Conservation (phyloP, 2,329 filamentous ascomycete species). For the Colletotrichum horii region DNA sequence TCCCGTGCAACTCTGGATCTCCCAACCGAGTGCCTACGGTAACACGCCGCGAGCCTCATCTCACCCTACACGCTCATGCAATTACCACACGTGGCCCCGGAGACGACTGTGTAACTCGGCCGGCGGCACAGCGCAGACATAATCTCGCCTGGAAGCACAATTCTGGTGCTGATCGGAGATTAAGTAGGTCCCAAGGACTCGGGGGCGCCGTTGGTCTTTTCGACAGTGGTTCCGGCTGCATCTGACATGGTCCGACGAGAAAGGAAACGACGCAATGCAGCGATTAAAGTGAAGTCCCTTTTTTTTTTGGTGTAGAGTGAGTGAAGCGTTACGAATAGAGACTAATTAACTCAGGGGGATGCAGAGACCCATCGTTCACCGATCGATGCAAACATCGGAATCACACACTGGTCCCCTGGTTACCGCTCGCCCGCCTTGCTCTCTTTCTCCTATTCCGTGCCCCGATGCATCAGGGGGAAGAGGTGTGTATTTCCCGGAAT, state of each 20-base stretch:
- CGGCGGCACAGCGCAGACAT: neutral
- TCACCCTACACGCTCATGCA: neutral
- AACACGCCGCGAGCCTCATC: neutral
- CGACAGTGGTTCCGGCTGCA: neutral
- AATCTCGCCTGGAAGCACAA: neutral
- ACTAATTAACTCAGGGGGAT: neutral
- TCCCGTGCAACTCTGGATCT: neutral
- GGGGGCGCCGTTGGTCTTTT: neutral
- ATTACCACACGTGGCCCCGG: neutral
- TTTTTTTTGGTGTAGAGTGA: neutral
- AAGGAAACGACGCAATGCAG: neutral
- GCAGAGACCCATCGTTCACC: neutral
- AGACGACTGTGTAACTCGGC: neutral
- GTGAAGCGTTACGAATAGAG: neutral
- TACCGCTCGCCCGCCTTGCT: neutral
- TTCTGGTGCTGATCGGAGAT: slow-evolving; percentile 11
- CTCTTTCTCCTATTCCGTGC: neutral
- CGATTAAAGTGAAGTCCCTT: neutral
- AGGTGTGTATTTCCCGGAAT: neutral
- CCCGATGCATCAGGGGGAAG: neutral
- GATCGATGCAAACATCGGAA: neutral
- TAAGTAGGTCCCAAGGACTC: neutral
- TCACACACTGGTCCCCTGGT: neutral
- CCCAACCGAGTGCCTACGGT: no score
- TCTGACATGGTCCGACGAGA: neutral